Evolutionary conservation across 192 early-diverging fungal species (phyloP).

Genomic region (Coemansia sp.): DNA sequence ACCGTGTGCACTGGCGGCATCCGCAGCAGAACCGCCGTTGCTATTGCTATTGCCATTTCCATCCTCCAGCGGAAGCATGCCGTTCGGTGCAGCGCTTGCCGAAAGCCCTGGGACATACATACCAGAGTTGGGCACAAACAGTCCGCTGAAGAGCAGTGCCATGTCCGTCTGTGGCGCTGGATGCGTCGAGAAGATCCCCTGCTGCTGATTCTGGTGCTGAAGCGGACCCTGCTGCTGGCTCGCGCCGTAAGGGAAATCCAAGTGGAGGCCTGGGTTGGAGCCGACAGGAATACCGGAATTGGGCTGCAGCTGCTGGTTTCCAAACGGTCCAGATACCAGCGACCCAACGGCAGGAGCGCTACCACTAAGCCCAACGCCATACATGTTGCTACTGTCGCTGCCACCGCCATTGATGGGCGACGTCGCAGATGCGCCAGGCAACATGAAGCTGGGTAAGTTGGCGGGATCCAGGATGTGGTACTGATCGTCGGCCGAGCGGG

Average conservation of each 20-base stretch:
- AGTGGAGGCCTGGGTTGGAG: slow-evolving; percentile 5
- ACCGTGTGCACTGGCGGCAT: neutral
- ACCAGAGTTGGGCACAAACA: slow-evolving; percentile 18
- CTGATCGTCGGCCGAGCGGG: slow-evolving; percentile 36
- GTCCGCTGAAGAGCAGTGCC: slow-evolving; percentile 23
- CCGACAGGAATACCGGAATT: neutral
- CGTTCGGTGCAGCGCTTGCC: neutral
- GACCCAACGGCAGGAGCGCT: slow-evolving; percentile 1
- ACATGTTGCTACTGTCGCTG: neutral
- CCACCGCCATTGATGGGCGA: neutral
- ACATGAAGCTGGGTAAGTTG: slow-evolving; percentile 49
- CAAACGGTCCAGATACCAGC: neutral
- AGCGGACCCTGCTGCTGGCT: slow-evolving; percentile 7
- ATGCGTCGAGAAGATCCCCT: neutral
- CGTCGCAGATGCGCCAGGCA: slow-evolving; percentile 12
- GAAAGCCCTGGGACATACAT: slow-evolving; percentile 6
- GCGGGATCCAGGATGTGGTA: slow-evolving; percentile 43
- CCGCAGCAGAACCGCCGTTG: neutral
- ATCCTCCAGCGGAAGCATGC: neutral
- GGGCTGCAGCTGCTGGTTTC: slow-evolving; percentile 8
- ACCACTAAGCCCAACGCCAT: slow-evolving; percentile 6
- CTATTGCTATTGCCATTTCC: neutral
- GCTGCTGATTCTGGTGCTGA: slow-evolving; percentile 4
- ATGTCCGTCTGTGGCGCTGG: slow-evolving; percentile 19
- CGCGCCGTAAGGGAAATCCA: slow-evolving; percentile 12